Base-by-base conservation (phyloP, 1,139 yeast species). In the Protomyces arabidopsidicola region DNA sequence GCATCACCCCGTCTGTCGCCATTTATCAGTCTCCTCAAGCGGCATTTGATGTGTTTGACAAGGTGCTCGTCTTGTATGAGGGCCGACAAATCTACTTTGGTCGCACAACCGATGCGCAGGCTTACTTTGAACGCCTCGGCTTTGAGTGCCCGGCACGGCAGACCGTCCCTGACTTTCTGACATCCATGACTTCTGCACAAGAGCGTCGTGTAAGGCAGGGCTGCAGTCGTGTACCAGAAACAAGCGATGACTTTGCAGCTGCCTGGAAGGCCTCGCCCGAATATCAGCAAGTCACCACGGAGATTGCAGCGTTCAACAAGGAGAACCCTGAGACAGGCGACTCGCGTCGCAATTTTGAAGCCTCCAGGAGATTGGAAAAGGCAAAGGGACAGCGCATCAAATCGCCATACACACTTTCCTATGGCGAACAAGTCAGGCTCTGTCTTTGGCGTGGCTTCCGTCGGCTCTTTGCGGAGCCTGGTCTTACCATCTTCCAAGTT, bases 21-120 rank as follows among this genome's bases (percentile, higher is more conserved):
- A 85, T 88, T 66, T 88, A 88, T 74, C 96, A 88, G 76, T 88
- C 91, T 69, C 84, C 90, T 38, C 90, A 87, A 75, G 87, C 83
- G 72, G 87, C 88, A 68, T 88, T 87, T 72, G 84, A 86, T 65
- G 75, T 84, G 65, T 88, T 88, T 71, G 91, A 88, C 75, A 84
- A 86, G 68, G 95, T 86, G 12, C 77, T 84, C 51, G 84, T 89
- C 20, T 76, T 89, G 52, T 88, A 88, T 72, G 86, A 83, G 68
- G 96, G 96, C 61, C 81, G 85, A 70, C 95, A 88, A 74, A 85
- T 89, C 64, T 89, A 74, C 75, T 88, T 79, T 71, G 96, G 96
- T 67, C 81, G 82, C 51, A 79, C 84, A 14, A 73, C 74, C 16
- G 73, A 76, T 36, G 95, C 93, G 3, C 84, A 82, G 69, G 76